phyloP scores from a whole-genome alignment of 441 rosid species.

The Isatis lusitanica region DNA sequence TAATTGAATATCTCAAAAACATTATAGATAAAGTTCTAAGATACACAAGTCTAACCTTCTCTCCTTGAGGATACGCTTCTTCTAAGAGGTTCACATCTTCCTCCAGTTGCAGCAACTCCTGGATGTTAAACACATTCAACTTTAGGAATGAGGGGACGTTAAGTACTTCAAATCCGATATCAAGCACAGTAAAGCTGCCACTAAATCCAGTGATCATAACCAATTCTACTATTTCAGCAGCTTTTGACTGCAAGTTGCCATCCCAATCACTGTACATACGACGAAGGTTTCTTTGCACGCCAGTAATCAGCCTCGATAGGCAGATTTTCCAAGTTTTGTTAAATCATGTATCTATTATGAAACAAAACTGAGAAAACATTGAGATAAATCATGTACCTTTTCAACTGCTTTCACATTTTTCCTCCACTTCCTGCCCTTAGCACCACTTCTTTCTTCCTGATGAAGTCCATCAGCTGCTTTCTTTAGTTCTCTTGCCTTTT shows the following conservation, averaged over 20 bases:
- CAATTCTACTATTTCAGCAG: slow-evolving; percentile 6
- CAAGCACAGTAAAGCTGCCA: background rate
- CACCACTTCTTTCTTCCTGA: slow-evolving; percentile 94
- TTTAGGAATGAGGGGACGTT: background rate
- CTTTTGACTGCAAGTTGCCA: background rate
- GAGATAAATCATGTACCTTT: slow-evolving; percentile 52
- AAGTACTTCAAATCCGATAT: background rate
- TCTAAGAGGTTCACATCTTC: slow-evolving; percentile 96
- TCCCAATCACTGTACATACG: background rate
- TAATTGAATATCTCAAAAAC: background rate
- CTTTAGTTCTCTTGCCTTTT: slow-evolving; percentile 90
- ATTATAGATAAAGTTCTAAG: background rate
- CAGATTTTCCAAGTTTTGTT: background rate
- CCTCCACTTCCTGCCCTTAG: slow-evolving; percentile 94
- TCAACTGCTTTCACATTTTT: slow-evolving; percentile 94
- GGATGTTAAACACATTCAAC: slow-evolving; percentile 32
- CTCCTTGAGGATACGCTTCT: slow-evolving; percentile 99
- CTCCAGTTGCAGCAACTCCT: slow-evolving; percentile 93
- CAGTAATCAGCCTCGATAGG: slow-evolving; percentile 2
- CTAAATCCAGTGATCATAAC: background rate
- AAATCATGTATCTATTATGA: too few species aligned
- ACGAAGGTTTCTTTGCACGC: slow-evolving; percentile 1
- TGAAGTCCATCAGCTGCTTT: slow-evolving; percentile 94
- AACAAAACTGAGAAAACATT: background rate
- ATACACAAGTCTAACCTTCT: slow-evolving; percentile 55